Evolutionary conservation across 2,329 filamentous ascomycete species (phyloP), one percentile per base, ranked within the genome.

Genomic region (Ophiocordyceps robertsii): DNA sequence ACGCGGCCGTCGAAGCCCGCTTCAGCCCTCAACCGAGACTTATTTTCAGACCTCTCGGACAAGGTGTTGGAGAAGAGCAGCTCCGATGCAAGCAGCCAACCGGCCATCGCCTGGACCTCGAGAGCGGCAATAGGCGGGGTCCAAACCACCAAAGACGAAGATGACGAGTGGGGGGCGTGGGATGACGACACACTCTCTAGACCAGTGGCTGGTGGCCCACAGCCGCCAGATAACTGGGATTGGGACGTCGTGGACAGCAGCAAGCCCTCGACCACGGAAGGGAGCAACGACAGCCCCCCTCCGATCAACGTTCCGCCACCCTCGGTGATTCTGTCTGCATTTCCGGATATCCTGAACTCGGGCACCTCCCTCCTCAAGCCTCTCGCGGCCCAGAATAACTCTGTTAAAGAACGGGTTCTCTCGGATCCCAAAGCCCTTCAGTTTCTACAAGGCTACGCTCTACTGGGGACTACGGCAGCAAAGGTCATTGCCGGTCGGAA

Each of bases 241-340:
- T 75, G 73, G 72, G 66, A 70, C 29, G 55, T 65, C 1, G 62
- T 60, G 36, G 65, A 67, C 35, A 49, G 50, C 12, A 50, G 52
- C 24, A 44, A 59, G 37, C 46, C 52, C 4, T 39, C 55, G 40
- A 46, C 55, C 24, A 41, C 48, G 9, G 43, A 42, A 19, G 12
- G 21, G 13, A 49, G 47, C n/a, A 58, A 66, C 44, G 56, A 59
- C 33, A 57, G 59, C 6, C 64, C 69, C 21, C 83, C 86, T 6
- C 88, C 88, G 6, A 86, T 80, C 16, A 95, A 95, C 55, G 79
- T 95, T 8, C 90, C 90, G 10, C 90, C 90, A 5, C 90, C 90
- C 1, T 85, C 85, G 1, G 72, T 94, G 17, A 68, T 96, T 13
- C 70, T 96, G 19, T 80, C 84, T 9, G 61, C 87, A 8, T 87